Percentiles rank a stretch among this genome's conserved stretches.
Conservation (phyloP, 805 yeast species). For the Candida hungchunana region DNA sequence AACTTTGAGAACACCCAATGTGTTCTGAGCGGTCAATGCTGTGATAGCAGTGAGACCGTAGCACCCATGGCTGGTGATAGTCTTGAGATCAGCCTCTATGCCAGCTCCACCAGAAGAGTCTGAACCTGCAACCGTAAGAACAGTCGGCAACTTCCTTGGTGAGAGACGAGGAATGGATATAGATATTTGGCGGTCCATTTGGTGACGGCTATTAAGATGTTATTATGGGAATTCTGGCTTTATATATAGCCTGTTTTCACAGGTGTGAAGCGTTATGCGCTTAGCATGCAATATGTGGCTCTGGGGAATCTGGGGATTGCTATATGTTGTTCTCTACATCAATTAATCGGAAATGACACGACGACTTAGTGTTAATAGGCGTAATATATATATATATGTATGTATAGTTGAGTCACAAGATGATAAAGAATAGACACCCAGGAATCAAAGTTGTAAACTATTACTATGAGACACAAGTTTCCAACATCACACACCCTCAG, state of each 20-base stretch:
- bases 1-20: slow-evolving; percentile 40
- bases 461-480: too few species aligned
- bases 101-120: slow-evolving; percentile 93
- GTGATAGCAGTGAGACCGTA: slow-evolving; percentile 75
- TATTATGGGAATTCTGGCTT: neutral
- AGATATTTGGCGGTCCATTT: slow-evolving; percentile 1
- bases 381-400: too few species aligned
- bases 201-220: neutral
- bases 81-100: slow-evolving; percentile 82
- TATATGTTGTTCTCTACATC: too few species aligned
- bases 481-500: too few species aligned
- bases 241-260: neutral
- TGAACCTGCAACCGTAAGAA: slow-evolving; percentile 62
- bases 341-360: too few species aligned
- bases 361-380: too few species aligned
- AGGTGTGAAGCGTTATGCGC: too few species aligned
- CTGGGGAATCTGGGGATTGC: too few species aligned
- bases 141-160: slow-evolving; percentile 23
- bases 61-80: slow-evolving; percentile 69
- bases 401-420: too few species aligned
- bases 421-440: too few species aligned
- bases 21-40: slow-evolving; percentile 79
- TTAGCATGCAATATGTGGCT: too few species aligned
- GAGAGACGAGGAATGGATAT: slow-evolving; percentile 1
- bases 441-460: too few species aligned